Evolutionary conservation across 2,329 filamentous ascomycete species (phyloP).

Genomic region (Fusarium sp.): DNA sequence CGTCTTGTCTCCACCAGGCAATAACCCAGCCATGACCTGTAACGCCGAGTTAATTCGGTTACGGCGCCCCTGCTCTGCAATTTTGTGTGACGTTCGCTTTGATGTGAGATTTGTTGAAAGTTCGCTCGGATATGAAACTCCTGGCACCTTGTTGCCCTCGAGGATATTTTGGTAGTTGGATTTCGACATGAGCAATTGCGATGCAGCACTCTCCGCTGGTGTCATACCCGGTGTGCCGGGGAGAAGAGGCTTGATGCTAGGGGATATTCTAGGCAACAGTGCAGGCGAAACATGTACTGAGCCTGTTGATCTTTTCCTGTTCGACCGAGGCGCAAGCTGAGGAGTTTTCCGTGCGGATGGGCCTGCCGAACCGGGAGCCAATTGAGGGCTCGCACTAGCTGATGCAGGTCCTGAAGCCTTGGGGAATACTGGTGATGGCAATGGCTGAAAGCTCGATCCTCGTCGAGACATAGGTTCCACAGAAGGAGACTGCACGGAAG

Average conservation of each 20-base stretch:
- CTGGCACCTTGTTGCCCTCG: constrained; percentile 90
- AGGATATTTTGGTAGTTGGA: constrained; percentile 98
- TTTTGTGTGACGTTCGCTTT: constrained; percentile 97
- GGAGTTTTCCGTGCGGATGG: constrained; percentile 63
- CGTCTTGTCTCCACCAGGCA: constrained; percentile 69
- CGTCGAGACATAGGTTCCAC: constrained; percentile 57
- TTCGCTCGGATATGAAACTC: constrained; percentile 89
- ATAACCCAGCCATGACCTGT: constrained; percentile 86
- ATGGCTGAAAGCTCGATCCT: constrained; percentile 59
- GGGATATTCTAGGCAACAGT: constrained; percentile 87
- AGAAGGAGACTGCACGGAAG: constrained; percentile 49
- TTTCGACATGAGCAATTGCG: constrained; percentile 87
- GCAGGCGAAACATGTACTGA: constrained; percentile 87
- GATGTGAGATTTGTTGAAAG: constrained; percentile 94
- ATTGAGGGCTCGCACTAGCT: constrained; percentile 73
- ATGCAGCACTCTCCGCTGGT: constrained; percentile 69
- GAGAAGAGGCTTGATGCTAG: constrained; percentile 90
- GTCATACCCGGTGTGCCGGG: constrained; percentile 64
- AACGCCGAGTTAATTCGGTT: constrained; percentile 96
- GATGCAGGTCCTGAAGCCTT: constrained; percentile 56
- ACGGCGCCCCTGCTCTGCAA: constrained; percentile 93
- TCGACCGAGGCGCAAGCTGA: constrained; percentile 64
- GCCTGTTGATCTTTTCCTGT: constrained; percentile 77
- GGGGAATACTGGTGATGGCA: constrained; percentile 59
- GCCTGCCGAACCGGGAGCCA: constrained; percentile 61